Base-by-base conservation (phyloP, 306 rosid genomes). In the Rosa lucieae region DNA sequence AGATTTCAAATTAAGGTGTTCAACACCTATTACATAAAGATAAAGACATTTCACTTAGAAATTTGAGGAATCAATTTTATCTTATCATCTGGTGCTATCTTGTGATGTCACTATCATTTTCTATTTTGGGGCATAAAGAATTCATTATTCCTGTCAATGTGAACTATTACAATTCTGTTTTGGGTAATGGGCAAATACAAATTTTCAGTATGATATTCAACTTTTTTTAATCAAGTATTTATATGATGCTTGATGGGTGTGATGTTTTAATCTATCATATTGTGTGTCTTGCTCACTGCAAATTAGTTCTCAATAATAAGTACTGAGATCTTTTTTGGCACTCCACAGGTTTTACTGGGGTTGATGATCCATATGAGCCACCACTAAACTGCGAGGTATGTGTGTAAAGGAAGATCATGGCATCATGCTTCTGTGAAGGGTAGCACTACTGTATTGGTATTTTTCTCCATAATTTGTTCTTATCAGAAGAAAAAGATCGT, bases 291-390 rank as follows among this genome's bases (percentile, higher is more conserved):
- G 46, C 46, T 32, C 44, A 39, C 70, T 53, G 18, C 32, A 14
- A 18, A 71, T 55, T 55, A 49, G 47, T 73, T 77, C 35, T 48
- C 49, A 62, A 14, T 65, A 66, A 39, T 63, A 10, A 32, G 80
- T 39, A 0, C 20, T 14, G 29, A 78, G 79, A 67, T 53, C 80
- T 82, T 76, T 47, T 74, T 85, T 86, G 85, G 77, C 69, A 70
- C 62, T 78, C 73, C 84, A 83, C 94, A 95, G 99, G 91, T 78
- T 95, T 95, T 82, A 95, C 99, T 17, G 99, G 99, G 72, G 78
- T 95, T 52, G 96, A 91, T 83, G 97, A 93, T 85, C 97, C 98
- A 43, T 95, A 95, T 72, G 99, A 95, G 82, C 87, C 89, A 48
- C 99, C 99, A 8, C 40, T 82, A 72, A 76, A 81, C 47, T 89